Evolutionary conservation across 2,329 filamentous ascomycete genomes (phyloP).

Genomic region (Furcasterigmium furcatum): DNA sequence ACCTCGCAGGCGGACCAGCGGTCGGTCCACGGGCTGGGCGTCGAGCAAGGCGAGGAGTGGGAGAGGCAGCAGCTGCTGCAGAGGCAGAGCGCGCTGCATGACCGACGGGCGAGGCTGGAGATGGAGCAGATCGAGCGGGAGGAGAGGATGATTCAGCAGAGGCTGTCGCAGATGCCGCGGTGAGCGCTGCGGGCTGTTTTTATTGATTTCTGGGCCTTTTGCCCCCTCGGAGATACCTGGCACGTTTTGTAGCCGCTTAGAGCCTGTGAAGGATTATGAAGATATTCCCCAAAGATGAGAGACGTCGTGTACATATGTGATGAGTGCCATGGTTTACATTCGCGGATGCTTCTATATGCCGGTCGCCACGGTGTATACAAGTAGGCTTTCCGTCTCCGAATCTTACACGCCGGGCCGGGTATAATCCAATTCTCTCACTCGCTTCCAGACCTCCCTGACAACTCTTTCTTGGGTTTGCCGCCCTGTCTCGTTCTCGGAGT

Average conservation of each 20-base stretch:
- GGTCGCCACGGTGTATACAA: too few relatives aligned
- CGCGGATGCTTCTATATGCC: too few relatives aligned
- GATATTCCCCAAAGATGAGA: too few relatives aligned
- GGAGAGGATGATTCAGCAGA: background rate
- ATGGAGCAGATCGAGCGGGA: conserved; percentile 1
- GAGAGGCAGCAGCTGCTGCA: background rate
- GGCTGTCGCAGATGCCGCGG: conserved; percentile 1
- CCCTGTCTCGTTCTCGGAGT: conserved; percentile 57
- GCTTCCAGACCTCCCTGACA: conserved; percentile 69
- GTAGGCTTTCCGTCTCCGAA: too few relatives aligned
- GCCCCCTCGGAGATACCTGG: too few relatives aligned
- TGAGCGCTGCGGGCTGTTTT: too few relatives aligned
- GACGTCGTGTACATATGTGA: too few relatives aligned
- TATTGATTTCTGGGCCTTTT: background rate
- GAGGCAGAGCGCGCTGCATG: background rate
- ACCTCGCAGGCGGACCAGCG: background rate
- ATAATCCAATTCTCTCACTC: conserved; percentile 66
- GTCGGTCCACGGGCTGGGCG: too few relatives aligned
- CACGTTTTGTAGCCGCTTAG: too few relatives aligned
- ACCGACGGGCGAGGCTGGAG: background rate
- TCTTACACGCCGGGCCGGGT: conserved; percentile 56
- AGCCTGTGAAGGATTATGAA: too few relatives aligned
- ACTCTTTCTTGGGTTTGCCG: conserved; percentile 66
- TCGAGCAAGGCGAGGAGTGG: background rate
- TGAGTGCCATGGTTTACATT: too few relatives aligned